A percentile compares a stretch with the other conserved stretches of the same genome.
Evolutionary conservation across 345 rosid genomes (phyloP).

Genomic region (Aquilaria sinensis): DNA sequence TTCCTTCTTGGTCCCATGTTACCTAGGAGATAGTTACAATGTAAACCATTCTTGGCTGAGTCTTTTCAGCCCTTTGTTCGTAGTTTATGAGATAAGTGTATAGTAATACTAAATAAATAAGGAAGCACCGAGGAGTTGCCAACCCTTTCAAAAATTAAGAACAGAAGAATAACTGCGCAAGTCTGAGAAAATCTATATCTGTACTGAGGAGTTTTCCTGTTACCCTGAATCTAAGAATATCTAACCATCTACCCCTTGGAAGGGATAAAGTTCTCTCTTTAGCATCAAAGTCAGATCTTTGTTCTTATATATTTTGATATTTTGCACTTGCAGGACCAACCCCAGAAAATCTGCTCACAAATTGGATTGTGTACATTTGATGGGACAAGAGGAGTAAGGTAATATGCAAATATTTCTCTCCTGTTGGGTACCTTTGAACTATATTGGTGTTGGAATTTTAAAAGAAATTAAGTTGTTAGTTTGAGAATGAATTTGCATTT

Average conservation of each 20-base stretch:
- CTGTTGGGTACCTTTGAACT: not conserved
- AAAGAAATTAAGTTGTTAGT: not conserved
- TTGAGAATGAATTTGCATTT: not conserved
- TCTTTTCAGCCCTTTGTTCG: not conserved
- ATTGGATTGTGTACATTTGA: conserved; percentile 58
- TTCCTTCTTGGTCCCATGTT: not conserved
- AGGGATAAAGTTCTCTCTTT: too few species aligned
- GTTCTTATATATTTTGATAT: not conserved
- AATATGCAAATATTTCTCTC: conserved; percentile 1
- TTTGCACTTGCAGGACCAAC: conserved; percentile 39
- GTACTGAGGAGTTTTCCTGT: too few species aligned
- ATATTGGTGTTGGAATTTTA: not conserved
- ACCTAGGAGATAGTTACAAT: not conserved
- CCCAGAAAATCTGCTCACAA: conserved; percentile 50
- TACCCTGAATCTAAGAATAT: too few species aligned
- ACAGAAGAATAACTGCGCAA: too few species aligned
- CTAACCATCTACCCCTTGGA: too few species aligned
- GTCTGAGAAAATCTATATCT: too few species aligned
- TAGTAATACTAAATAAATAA: too few species aligned
- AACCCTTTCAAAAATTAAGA: too few species aligned
- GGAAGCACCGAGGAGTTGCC: too few species aligned
- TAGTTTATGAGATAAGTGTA: not conserved
- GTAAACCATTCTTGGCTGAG: not conserved
- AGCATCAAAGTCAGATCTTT: not conserved
- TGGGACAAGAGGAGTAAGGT: conserved; percentile 57